Base-by-base conservation (phyloP, 2,329 filamentous ascomycete genomes). In the Cytospora leucostoma region DNA sequence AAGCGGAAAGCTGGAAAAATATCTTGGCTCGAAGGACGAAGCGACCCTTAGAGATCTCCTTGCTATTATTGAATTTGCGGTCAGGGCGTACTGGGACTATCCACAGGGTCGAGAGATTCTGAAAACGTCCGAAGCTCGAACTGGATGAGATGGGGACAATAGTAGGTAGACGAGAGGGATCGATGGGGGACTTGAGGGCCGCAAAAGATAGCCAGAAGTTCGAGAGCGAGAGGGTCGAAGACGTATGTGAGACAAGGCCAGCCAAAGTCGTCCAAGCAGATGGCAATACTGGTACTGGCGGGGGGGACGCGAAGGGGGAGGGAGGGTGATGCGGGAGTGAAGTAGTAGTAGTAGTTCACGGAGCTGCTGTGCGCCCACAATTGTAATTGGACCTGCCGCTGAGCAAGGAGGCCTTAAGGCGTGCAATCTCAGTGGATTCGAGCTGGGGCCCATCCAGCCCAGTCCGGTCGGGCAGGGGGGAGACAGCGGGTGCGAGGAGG, bases 401-500 rank as follows among this genome's bases (percentile, higher is more conserved):
- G 58, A 55, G 65, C 65, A 64, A 59, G 65, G 59, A 58, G 38
- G 60, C 63, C 59, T 56, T 50, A 56, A 59, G 52, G 63, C 59
- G 52, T 44, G 60, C 59, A 65, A 61, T 61, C 58, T 61, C 58
- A 49, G 58, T 61, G 58, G 58, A 44, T 47, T 60, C 21, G 56
- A 49, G 58, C 64, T 61, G 61, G 64, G 64, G 61, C 58, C 64
- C 61, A 65, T 49, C 61, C 61, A 57, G 57, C 56, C 54, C 61
- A 53, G 59, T 49, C 57, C 57, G 61, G 61, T 57, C 54, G 61
- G 61, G 59, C 63, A 65, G 64, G 64, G 64, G 54, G 61, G 54
- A 66, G 64, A 66, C 64, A 66, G 61, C 57, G 57, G 61, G 64
- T 59, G 61, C 64, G 58, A 64, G 64, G 61, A 63, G 55, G 58